Base-by-base conservation (phyloP, 1,284 basidiomycete species). In the Schizopora paradoxa region DNA sequence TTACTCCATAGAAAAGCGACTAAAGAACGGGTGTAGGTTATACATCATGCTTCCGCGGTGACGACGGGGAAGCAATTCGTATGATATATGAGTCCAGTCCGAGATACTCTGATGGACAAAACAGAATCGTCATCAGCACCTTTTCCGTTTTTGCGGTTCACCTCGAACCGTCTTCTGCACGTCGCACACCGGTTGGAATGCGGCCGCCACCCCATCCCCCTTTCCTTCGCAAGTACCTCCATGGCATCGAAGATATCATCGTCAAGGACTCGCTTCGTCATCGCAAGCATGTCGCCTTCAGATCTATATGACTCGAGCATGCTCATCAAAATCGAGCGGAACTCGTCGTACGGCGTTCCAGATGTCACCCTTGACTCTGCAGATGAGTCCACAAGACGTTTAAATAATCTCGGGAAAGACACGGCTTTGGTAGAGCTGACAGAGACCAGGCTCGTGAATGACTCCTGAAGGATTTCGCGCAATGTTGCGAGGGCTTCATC, bases 251-350 rank as follows among this genome's bases (percentile, higher is more conserved):
- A 94, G 25, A 94, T 67, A 61, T 97, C 95, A 18, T 84, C 77
- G 54, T 89, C 79, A 31, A 94, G 72, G 19, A 98, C 70, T 51
- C 85, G 81, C 56, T 88, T 90, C 11, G 91, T 88, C 58, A 97
- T 91, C 26, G 74, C 67, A n/a, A 99, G 72, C 71, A 95, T 79
- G 56, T 98, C 94, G 19, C 86, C 85, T 54, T 99, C 93, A 4
- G 87, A 81, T 18, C 86, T 81, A 67, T 97, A 98, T 1, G 91
- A 88, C 56, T 94, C 91, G 53, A 98, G 69, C 91, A 99, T 99
- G 23, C 91, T 87, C 0, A 84, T 86, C 18, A 99, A 70, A 48
- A 99, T 92, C 3, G 81, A 77, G 35, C 92, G 78, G 65, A 98
- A 95, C 63, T 98, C 93, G 26, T 86, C 82, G 62, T 98, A 98